Conservation (phyloP, 2,329 filamentous ascomycete species). For the Colletotrichum orbiculare region DNA sequence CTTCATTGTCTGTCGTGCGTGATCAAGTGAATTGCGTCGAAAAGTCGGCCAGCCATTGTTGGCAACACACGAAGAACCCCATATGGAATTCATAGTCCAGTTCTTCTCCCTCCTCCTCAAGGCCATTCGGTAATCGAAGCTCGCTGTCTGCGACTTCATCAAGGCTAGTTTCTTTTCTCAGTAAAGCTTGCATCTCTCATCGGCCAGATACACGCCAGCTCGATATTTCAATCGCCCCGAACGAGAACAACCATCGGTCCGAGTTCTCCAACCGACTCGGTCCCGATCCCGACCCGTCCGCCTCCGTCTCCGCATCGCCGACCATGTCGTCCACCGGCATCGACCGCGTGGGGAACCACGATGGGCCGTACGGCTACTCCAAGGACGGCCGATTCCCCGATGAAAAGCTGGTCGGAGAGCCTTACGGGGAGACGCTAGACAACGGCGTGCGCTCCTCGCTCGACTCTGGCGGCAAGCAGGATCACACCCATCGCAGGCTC, state of each 20-base stretch:
- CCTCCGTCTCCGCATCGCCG: constrained; percentile 2
- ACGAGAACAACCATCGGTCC: constrained; percentile 1
- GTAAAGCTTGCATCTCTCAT: background rate
- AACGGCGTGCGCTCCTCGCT: constrained; percentile 27
- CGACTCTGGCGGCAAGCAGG: constrained; percentile 39
- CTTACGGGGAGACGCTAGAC: constrained; percentile 23
- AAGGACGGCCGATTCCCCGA: constrained; percentile 14
- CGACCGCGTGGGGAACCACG: constrained; percentile 33
- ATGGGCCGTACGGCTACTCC: constrained; percentile 21
- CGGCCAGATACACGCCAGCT: background rate
- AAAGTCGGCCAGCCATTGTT: background rate
- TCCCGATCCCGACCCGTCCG: background rate
- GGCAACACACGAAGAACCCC: constrained; percentile 13
- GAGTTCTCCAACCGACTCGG: constrained; percentile 1
- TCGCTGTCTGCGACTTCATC: constrained; percentile 4
- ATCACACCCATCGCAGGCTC: constrained; percentile 62
- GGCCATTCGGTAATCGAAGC: constrained; percentile 38
- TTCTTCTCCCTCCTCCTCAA: constrained; percentile 43
- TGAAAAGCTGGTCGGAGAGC: constrained; percentile 28
- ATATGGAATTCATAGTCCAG: constrained; percentile 43
- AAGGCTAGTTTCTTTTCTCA: background rate
- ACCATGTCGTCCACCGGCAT: constrained; percentile 41
- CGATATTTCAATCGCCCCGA: background rate
- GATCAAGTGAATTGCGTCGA: background rate
- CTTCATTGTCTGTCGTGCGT: background rate